phyloP scores from a whole-genome alignment of 2,329 filamentous ascomycete genomes.

The Trichoderma breve region DNA sequence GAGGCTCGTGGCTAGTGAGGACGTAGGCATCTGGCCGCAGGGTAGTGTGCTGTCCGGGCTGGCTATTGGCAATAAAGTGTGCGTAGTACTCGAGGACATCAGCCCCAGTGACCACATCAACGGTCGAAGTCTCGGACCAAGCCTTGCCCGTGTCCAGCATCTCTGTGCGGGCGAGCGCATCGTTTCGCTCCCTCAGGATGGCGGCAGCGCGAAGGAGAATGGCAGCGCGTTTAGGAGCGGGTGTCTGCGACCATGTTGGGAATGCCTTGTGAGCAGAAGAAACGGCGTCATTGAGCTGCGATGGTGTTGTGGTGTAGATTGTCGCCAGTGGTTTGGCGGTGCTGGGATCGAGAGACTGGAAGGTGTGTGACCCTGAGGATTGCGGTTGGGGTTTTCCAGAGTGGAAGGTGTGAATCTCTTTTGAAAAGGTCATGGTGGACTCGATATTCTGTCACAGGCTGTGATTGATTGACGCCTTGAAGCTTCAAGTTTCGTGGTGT shows the following conservation, averaged over 20 bases:
- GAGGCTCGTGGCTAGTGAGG: conserved; percentile 75
- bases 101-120: conserved; percentile 79
- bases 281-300: conserved; percentile 70
- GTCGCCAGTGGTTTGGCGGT: conserved; percentile 66
- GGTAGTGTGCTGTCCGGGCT: conserved; percentile 76
- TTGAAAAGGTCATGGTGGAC: conserved; percentile 35
- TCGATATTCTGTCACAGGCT: background rate
- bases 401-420: conserved; percentile 66
- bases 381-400: conserved; percentile 63
- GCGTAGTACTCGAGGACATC: conserved; percentile 88
- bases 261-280: conserved; percentile 70
- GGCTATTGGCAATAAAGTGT: conserved; percentile 71
- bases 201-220: conserved; percentile 75
- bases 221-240: conserved; percentile 70
- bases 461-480: background rate
- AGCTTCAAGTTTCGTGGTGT: background rate
- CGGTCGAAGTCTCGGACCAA: conserved; percentile 77
- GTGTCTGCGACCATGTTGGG: conserved; percentile 70
- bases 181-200: conserved; percentile 72
- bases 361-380: conserved; percentile 59
- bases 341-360: conserved; percentile 72
- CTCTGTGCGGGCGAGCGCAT: conserved; percentile 74
- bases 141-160: conserved; percentile 86
- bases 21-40: conserved; percentile 76
- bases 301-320: conserved; percentile 65